A percentile compares a stretch with the other conserved stretches of the same genome.
These are phyloP conservation scores for Sicyos baderoa DNA, from an alignment of 306 rosid species.

Conservation along the genomic window DNA sequence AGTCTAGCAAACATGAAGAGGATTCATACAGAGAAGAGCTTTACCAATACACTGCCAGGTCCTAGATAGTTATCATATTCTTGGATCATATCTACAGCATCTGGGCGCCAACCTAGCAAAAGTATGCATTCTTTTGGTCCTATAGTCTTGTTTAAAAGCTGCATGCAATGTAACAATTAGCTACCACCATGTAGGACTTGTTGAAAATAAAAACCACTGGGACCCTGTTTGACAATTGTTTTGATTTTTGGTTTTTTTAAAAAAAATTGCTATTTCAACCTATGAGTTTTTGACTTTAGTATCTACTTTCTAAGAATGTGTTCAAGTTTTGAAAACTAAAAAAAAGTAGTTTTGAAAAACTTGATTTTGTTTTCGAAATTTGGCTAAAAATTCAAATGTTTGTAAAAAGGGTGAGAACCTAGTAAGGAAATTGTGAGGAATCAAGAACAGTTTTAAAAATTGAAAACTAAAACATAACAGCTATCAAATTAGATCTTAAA, in stretches of 20 bases:
- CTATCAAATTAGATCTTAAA: background rate
- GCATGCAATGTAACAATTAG: conserved; percentile 17
- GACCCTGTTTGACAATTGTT: background rate
- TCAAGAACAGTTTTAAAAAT: background rate
- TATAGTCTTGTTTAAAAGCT: conserved; percentile 60
- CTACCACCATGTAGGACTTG: conserved; percentile 1
- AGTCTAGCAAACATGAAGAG: conserved; percentile 4
- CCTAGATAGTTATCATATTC: conserved; percentile 98
- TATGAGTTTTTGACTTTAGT: too few relatives aligned
- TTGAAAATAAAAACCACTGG: conserved; percentile 4
- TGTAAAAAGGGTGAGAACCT: background rate
- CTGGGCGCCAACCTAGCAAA: conserved; percentile 89
- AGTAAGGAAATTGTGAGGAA: background rate
- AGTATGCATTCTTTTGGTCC: conserved; percentile 88
- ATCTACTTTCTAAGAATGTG: background rate
- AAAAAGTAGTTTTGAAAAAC: background rate
- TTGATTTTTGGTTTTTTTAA: too few relatives aligned
- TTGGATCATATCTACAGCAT: conserved; percentile 68
- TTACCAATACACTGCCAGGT: conserved; percentile 89
- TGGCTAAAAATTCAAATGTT: too few relatives aligned
- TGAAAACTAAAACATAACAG: background rate
- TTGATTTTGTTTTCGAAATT: too few relatives aligned
- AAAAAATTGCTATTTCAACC: too few relatives aligned
- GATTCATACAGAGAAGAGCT: conserved; percentile 17
- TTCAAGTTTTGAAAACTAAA: background rate